These are phyloP conservation scores for Syzygium oleosum DNA, from an alignment of 345 rosid genomes.

Conservation along the genomic window DNA sequence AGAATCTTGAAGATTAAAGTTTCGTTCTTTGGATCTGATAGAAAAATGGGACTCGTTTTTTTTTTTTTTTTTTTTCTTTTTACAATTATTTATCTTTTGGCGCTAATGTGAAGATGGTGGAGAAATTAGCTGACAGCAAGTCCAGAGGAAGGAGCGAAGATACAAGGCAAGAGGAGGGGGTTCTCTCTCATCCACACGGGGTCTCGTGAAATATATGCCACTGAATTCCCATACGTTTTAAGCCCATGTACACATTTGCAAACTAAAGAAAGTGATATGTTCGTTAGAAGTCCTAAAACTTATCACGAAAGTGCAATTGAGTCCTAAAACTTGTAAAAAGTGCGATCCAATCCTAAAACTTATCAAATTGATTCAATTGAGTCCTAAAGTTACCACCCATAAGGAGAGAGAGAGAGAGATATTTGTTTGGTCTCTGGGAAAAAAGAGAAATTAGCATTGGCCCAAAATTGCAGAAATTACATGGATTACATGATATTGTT, in stretches of 20 bases:
- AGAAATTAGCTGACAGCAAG: not conserved
- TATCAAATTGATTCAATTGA: too few species aligned
- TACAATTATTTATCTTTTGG: not conserved
- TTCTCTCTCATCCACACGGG: conserved; percentile 37
- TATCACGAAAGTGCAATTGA: too few species aligned
- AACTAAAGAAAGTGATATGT: not conserved
- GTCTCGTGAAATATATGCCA: conserved; percentile 29
- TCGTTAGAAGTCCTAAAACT: too few species aligned
- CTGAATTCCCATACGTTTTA: conserved; percentile 13
- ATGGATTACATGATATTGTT: not conserved
- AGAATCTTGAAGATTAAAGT: not conserved
- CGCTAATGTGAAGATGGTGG: not conserved
- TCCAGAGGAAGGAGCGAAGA: not conserved
- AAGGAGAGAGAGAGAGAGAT: not conserved
- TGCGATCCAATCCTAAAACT: too few species aligned
- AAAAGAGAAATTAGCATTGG: not conserved
- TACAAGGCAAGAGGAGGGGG: not conserved
- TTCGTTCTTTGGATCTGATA: not conserved
- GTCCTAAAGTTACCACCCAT: not conserved
- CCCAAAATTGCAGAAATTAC: not conserved
- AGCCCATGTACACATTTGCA: not conserved
- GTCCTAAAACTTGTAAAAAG: too few species aligned
- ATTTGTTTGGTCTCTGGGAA: not conserved
- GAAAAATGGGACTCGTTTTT: not conserved
- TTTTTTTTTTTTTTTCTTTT: not conserved